Base-by-base conservation (phyloP, 116 monocot genomes). In the Papilionanthe hybrid region DNA sequence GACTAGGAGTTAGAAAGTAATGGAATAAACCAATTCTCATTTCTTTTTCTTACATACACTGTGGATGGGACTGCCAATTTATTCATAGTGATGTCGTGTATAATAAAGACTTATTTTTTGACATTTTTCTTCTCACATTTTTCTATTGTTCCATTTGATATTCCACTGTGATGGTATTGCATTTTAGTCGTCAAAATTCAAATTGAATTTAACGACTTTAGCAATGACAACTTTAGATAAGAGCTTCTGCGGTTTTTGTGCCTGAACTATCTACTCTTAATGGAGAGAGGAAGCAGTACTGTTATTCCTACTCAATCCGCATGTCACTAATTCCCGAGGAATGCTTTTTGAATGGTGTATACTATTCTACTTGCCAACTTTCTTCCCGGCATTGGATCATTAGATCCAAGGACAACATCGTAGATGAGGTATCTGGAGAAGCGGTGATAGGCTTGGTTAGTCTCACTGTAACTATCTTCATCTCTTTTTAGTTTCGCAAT, bases 381-480 rank as follows among this genome's bases (percentile, higher is more conserved):
- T 55, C 68, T 76, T 88, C 87, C 20, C 85, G 98, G 1, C 94
- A 93, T 75, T 98, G 98, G 98, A 83, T 90, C 29, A 90, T 93
- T 55, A 78, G 78, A 75, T 83, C 83, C 18, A 81, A 84, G 41
- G 91, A 85, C 66, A 75, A 9, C 80, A 83, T 94, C 55, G 73
- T 90, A 20, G 72, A 77, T 55, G 83, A 94, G 44, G 83, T 98
- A 43, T 10, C 19, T 55, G 97, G 82, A 22, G 91, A 91, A 82
- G 97, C 81, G 79, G 97, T 98, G 19, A 89, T 94, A 53, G 97
- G 97, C 56, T 78, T 91, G 88, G 97, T 96, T 58, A 19, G 82
- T 11, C 42, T 42, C 81, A 25, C 47, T 41, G 6, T 9, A 75
- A 7, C 48, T 13, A 9, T 47, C 49, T 27, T n/a, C n/a, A n/a